Base-by-base conservation (phyloP, 83 land plant species). In the Picea abies region DNA sequence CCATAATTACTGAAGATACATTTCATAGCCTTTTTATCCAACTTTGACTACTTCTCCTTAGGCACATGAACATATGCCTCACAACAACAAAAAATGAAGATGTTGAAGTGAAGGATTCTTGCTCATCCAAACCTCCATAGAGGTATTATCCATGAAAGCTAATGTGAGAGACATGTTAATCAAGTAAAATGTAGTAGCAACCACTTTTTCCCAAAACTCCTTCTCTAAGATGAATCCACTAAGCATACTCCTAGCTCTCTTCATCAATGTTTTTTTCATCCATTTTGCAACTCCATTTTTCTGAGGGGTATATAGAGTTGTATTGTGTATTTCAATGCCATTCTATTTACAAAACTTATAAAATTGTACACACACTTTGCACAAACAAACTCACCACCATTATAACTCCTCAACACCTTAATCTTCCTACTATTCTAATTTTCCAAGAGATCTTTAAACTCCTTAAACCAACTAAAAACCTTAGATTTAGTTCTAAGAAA, bases 221-320 rank as follows among this genome's bases (percentile, higher is more conserved):
- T 68, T 67, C 17, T 64, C 16, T 65, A 82, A 16, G 2, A 12
- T 26, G 9, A 70, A 60, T 14, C 37, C 44, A 22, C 47, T 41
- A 12, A 79, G 52, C 84, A 82, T 37, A 75, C 84, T 69, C 49
- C 79, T 70, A 8, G 32, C 47, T 17, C 79, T 82, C 26, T 86
- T 72, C 58, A 82, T 16, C 3, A 79, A 39, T 4, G 82, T 86
- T 25, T 0, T 79, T 39, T 86, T 82, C 79, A 86, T 82, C 29
- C 69, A 76, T 26, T 79, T 78, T 32, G 79, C 79, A n/a, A 72
- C 1, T 17, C 82, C 82, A 79, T 86, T 86, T 5, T 70, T 79
- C 17, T 85, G 84, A 47, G 84, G 84, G 0, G 84, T 85, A 39
- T 70, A 63, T 63, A 3, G 66, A 63, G 66, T 63, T 63, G 23